Evolutionary conservation across 352 stramenopile genomes (phyloP).

Genomic region (Blastocystis sp.): DNA sequence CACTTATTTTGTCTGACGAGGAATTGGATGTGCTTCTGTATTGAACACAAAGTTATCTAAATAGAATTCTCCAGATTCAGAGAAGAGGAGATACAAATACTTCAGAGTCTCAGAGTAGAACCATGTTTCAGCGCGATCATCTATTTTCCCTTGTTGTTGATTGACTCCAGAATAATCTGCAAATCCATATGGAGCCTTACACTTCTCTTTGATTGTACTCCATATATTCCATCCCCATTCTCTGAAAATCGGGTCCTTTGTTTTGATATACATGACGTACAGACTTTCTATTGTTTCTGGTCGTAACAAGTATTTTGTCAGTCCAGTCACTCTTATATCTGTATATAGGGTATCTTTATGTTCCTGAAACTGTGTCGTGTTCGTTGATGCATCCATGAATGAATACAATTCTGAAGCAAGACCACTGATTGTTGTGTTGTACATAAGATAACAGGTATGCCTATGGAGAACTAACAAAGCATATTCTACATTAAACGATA

Average conservation of each 20-base stretch:
- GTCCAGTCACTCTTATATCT: background rate
- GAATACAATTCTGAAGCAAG: conserved; percentile 74
- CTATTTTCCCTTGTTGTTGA: conserved; percentile 72
- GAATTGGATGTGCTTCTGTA: conserved; percentile 88
- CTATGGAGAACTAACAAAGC: background rate
- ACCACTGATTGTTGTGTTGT: conserved; percentile 76
- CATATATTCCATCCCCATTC: conserved; percentile 93
- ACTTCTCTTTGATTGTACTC: conserved; percentile 84
- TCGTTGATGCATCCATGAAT: background rate
- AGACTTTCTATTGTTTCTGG: conserved; percentile 91
- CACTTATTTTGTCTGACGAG: conserved; percentile 4
- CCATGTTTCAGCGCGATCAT: conserved; percentile 96
- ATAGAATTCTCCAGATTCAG: conserved; percentile 78
- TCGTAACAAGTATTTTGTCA: conserved; percentile 83
- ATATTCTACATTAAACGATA: conserved; percentile 76
- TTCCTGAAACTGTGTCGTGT: background rate
- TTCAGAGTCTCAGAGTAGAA: conserved; percentile 97
- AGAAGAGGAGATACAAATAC: conserved; percentile 92
- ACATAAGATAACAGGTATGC: conserved; percentile 78
- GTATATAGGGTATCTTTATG: background rate
- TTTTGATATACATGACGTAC: conserved; percentile 91
- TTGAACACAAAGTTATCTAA: conserved; percentile 91
- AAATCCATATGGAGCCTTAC: conserved; percentile 83
- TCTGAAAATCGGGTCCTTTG: conserved; percentile 76
- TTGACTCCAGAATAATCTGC: conserved; percentile 73